Conservation (phyloP, 371 early-diverging fungal genomes). For the Mucor ambiguus region DNA sequence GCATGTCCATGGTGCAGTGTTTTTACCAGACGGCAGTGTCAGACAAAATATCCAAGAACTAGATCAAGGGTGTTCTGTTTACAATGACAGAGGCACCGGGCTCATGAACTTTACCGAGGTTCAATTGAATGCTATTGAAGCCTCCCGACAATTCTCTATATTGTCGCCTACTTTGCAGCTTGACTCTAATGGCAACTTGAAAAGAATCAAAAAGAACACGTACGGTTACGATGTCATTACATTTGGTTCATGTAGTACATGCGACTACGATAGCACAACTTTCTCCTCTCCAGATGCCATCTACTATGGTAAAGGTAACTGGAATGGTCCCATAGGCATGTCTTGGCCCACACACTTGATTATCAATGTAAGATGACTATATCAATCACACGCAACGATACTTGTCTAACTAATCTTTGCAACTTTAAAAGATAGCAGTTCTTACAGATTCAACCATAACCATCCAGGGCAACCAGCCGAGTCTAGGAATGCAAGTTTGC, state of each 20-base stretch:
- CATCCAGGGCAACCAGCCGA: conserved; percentile 13
- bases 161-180: neutral
- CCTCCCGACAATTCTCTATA: neutral
- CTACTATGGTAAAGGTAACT: conserved; percentile 17
- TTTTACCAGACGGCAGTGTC: conserved; percentile 2
- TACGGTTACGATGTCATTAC: neutral
- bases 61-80: neutral
- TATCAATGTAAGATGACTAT: neutral
- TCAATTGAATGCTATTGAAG: neutral
- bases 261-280: neutral
- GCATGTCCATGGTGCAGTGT: conserved; percentile 16
- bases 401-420: neutral
- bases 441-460: conserved; percentile 7
- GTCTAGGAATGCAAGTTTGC: conserved; percentile 13
- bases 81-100: conserved; percentile 1
- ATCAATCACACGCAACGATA: neutral
- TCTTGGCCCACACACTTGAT: conserved; percentile 16
- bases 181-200: neutral
- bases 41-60: neutral
- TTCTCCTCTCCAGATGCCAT: conserved; percentile 9
- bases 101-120: neutral
- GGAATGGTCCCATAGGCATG: conserved; percentile 19
- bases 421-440: conserved; percentile 25
- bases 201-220: neutral
- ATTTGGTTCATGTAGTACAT: neutral